Percentiles rank a stretch among this genome's conserved stretches.
Conservation (phyloP, 257 asterid genomes). For the Penstemon barbatus region DNA sequence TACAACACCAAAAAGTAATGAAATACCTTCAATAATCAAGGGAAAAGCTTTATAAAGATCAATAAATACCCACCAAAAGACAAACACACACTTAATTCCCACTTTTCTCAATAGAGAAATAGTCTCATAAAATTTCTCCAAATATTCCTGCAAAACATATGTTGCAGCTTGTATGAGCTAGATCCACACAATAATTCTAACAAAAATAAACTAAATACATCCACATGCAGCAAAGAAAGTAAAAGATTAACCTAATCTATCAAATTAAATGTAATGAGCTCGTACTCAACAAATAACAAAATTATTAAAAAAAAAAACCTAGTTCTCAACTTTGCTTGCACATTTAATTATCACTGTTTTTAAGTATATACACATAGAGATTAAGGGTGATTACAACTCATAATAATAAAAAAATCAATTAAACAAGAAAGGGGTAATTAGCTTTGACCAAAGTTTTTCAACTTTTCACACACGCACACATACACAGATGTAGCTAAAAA, state of each 20-base stretch:
- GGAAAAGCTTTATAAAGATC: constrained; percentile 21
- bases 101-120: constrained; percentile 14
- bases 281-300: background rate
- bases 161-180: constrained; percentile 18
- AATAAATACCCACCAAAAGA: constrained; percentile 10
- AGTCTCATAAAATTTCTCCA: constrained; percentile 19
- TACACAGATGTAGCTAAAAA: background rate
- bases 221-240: background rate
- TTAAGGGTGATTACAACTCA: constrained; percentile 11
- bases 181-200: background rate
- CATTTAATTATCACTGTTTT: background rate
- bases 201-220: background rate
- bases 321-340: background rate
- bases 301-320: no score
- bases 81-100: background rate
- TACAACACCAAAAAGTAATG: background rate
- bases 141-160: constrained; percentile 29
- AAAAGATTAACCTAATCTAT: background rate
- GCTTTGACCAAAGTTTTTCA: constrained; percentile 20
- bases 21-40: background rate
- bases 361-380: background rate
- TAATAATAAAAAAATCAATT: constrained; percentile 18
- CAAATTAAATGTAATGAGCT: background rate
- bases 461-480: background rate
- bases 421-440: background rate